phyloP scores from a whole-genome alignment of 139 green algal species.

The Tetraselmis chui region DNA sequence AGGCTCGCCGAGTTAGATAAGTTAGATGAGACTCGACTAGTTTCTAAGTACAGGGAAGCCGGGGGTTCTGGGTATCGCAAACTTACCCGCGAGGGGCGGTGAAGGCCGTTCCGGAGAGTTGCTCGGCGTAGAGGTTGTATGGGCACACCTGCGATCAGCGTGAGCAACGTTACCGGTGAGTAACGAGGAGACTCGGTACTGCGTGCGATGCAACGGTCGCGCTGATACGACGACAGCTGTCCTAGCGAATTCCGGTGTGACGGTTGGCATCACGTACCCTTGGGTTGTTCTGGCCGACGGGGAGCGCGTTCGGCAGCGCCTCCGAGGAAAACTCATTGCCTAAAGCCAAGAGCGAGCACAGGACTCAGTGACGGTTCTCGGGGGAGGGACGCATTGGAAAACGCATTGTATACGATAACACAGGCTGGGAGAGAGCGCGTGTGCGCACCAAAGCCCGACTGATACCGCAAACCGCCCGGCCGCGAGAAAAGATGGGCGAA shows the following conservation, averaged over 20 bases:
- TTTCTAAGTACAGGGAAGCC: too few species aligned
- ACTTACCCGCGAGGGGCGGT: conserved; percentile 70
- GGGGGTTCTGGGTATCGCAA: too few species aligned
- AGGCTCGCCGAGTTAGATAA: not conserved
- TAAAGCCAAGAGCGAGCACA: conserved; percentile 22
- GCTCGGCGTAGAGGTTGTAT: conserved; percentile 88
- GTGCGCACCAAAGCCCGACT: conserved; percentile 51
- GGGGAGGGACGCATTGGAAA: too few species aligned
- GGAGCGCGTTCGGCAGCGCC: conserved; percentile 75
- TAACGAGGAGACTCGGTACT: too few species aligned
- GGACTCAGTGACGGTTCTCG: not conserved
- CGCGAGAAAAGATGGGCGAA: not conserved
- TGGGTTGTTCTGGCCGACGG: conserved; percentile 83
- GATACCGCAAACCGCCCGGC: conserved; percentile 28
- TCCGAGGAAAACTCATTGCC: conserved; percentile 82
- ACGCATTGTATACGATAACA: not conserved
- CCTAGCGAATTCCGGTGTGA: too few species aligned
- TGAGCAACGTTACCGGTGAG: too few species aligned
- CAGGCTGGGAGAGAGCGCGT: not conserved
- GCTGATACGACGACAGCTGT: too few species aligned
- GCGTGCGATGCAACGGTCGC: too few species aligned
- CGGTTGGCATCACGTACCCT: too few species aligned
- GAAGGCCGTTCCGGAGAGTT: conserved; percentile 88
- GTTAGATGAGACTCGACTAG: conserved; percentile 10
- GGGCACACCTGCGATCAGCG: conserved; percentile 64